A percentile compares a stretch with the other conserved stretches of the same genome.
phyloP scores from a whole-genome alignment of 2,329 filamentous ascomycete genomes.

The Sclerotinia sclerotiorum region DNA sequence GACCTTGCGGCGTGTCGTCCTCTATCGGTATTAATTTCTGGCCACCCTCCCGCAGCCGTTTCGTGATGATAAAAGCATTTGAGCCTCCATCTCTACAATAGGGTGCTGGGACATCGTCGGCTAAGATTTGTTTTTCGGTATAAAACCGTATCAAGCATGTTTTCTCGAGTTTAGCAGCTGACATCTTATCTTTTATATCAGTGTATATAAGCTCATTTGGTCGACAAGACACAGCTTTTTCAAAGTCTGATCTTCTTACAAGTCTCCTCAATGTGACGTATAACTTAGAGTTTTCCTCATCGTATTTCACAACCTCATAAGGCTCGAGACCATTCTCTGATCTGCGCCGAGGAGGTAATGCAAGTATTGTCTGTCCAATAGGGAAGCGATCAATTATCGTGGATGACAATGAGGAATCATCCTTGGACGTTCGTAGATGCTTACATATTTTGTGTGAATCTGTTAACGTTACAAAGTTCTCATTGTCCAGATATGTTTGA shows the following conservation, averaged over 20 bases:
- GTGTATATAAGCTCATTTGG: conserved; percentile 56
- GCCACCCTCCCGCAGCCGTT: conserved; percentile 39
- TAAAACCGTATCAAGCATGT: conserved; percentile 63
- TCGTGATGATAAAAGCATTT: conserved; percentile 64
- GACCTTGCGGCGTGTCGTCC: conserved; percentile 37
- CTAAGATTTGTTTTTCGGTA: conserved; percentile 38
- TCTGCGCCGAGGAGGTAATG: conserved; percentile 44
- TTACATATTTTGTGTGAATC: conserved; percentile 55
- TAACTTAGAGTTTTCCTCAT: conserved; percentile 34
- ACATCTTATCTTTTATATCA: conserved; percentile 45
- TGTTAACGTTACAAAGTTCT: conserved; percentile 62
- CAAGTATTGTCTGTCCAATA: conserved; percentile 58
- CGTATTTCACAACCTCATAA: conserved; percentile 54
- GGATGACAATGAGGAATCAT: not conserved
- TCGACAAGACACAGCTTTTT: conserved; percentile 29
- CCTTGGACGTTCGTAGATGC: conserved; percentile 37
- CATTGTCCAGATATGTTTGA: conserved; percentile 62
- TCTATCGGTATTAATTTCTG: conserved; percentile 43
- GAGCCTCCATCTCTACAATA: conserved; percentile 67
- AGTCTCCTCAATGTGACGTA: conserved; percentile 53
- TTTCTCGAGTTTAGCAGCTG: conserved; percentile 48
- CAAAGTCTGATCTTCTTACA: conserved; percentile 48
- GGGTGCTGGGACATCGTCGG: conserved; percentile 53
- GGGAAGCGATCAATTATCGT: conserved; percentile 41
- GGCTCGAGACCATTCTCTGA: conserved; percentile 52